Conservation (phyloP, 2,329 filamentous ascomycete species). For the Diplodia seriata region DNA sequence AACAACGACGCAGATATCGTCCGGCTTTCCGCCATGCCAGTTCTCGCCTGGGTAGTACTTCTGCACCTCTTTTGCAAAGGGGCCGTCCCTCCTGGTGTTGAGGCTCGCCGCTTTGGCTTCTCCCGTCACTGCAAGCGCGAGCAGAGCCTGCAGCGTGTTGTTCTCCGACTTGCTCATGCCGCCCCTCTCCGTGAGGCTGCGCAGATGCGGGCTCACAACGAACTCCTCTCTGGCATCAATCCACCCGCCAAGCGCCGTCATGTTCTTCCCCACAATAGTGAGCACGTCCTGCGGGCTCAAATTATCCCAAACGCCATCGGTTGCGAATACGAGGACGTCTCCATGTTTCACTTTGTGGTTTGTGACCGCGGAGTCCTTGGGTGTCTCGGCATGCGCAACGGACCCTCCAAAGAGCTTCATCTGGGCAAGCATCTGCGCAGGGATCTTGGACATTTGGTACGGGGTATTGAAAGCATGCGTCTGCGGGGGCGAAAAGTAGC, state of each 20-base stretch:
- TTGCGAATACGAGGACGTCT: constrained; percentile 91
- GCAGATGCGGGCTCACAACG: constrained; percentile 67
- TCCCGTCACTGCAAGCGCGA: constrained; percentile 79
- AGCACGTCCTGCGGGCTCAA: constrained; percentile 89
- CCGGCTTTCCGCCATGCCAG: constrained; percentile 91
- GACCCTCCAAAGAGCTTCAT: constrained; percentile 78
- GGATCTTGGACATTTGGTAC: constrained; percentile 89
- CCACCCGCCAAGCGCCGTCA: constrained; percentile 80
- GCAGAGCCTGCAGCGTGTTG: constrained; percentile 73
- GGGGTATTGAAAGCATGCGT: constrained; percentile 98
- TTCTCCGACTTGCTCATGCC: constrained; percentile 50
- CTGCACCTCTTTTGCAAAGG: constrained; percentile 94
- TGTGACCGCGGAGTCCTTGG: constrained; percentile 81
- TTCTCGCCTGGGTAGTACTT: constrained; percentile 84
- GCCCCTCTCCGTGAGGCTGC: constrained; percentile 59
- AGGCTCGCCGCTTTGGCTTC: constrained; percentile 86
- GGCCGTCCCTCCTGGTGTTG: constrained; percentile 82
- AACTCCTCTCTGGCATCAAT: constrained; percentile 59
- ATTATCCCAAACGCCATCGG: constrained; percentile 96
- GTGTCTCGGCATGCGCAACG: constrained; percentile 77
- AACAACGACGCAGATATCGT: constrained; percentile 91
- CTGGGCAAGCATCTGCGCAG: constrained; percentile 77
- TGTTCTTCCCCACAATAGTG: constrained; percentile 75
- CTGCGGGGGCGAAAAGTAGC: constrained; percentile 82
- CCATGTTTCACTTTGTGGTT: constrained; percentile 82